These are phyloP conservation scores for Apophysomyces ossiformis DNA, from an alignment of 371 early-diverging fungal species.

Conservation along the genomic window DNA sequence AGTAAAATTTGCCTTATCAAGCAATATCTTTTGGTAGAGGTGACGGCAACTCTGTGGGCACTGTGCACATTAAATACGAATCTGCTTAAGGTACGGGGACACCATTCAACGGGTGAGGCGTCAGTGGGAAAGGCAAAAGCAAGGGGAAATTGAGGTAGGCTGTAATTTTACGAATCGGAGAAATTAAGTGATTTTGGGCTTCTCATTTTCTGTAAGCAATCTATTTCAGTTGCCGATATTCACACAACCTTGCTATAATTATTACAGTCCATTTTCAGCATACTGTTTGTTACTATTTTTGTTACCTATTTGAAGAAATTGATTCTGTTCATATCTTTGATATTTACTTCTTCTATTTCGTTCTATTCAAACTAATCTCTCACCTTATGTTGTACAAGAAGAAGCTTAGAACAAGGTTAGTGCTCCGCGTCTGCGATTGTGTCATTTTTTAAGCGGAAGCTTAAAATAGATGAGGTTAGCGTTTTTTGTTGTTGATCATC, in stretches of 20 bases:
- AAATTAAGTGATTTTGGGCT: neutral
- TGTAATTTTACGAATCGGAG: neutral
- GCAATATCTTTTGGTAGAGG: neutral
- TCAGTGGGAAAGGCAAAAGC: too few species aligned
- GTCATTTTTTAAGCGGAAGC: conserved; percentile 11
- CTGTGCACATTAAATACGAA: too few species aligned
- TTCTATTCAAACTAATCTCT: neutral
- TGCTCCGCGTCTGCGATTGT: conserved; percentile 5
- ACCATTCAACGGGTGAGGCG: too few species aligned
- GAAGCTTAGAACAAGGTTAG: conserved; percentile 6
- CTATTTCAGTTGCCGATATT: neutral
- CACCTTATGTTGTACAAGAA: neutral
- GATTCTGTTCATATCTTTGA: neutral
- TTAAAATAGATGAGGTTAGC: neutral
- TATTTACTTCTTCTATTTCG: neutral
- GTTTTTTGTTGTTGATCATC: neutral
- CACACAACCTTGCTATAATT: neutral
- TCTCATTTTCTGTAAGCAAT: too few species aligned
- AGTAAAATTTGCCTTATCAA: conserved; percentile 1
- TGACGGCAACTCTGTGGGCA: neutral
- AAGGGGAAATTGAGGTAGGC: too few species aligned
- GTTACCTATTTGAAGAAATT: neutral
- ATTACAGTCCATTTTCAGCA: neutral
- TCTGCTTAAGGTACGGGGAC: too few species aligned
- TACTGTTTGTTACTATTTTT: neutral